A percentile compares a stretch with the other conserved stretches of the same genome.
These are phyloP conservation scores for Chaetomium sp. DNA, from an alignment of 2,329 filamentous ascomycete genomes.

Conservation along the genomic window DNA sequence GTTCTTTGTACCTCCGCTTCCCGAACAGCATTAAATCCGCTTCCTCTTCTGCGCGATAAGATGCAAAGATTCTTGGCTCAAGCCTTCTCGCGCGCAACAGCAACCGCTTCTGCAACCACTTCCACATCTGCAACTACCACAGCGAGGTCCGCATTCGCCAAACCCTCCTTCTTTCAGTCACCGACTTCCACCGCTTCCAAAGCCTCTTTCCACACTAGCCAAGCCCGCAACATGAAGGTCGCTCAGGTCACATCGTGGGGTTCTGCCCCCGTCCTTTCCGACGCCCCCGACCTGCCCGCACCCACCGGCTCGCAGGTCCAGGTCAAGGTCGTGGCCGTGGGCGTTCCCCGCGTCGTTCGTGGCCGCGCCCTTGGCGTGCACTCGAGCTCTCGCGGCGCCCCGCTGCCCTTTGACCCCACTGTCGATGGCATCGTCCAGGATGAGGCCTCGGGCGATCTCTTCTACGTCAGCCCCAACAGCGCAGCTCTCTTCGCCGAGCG, in stretches of 20 bases:
- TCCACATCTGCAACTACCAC: background rate
- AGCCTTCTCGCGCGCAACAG: background rate
- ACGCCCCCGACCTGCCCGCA: conserved; percentile 6
- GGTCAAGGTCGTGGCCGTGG: conserved; percentile 12
- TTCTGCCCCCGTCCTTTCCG: background rate
- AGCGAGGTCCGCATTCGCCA: background rate
- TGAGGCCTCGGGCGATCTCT: conserved; percentile 9
- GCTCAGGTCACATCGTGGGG: conserved; percentile 9
- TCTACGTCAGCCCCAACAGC: conserved; percentile 4
- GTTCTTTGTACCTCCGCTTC: background rate
- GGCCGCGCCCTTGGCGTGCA: conserved; percentile 9
- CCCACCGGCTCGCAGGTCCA: conserved; percentile 8
- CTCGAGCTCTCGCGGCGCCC: conserved; percentile 2
- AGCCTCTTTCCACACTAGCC: conserved; percentile 5
- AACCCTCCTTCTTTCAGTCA: background rate
- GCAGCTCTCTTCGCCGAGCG: conserved; percentile 6
- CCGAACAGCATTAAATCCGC: background rate
- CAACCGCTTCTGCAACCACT: background rate
- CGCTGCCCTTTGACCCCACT: conserved; percentile 8
- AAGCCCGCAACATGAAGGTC: conserved; percentile 8
- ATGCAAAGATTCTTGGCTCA: conserved; percentile 3
- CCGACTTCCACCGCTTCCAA: background rate
- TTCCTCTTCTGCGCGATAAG: conserved; percentile 1
- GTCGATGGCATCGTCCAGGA: conserved; percentile 10
- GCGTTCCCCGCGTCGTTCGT: conserved; percentile 6